Evolutionary conservation across 306 rosid genomes (phyloP).

Genomic region (Cicer yamashitae): DNA sequence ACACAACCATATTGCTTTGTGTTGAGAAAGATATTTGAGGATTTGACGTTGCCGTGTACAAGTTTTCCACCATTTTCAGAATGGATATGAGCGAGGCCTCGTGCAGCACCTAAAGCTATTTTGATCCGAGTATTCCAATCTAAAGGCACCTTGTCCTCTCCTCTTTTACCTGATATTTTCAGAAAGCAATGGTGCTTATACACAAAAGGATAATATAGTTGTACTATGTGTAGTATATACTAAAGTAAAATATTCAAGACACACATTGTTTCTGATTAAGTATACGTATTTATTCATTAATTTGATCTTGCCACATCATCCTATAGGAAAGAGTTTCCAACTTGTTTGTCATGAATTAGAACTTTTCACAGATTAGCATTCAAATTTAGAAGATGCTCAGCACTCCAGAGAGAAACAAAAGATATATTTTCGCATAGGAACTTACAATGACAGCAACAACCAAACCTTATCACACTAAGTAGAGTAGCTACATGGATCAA

Average conservation of each 20-base stretch:
- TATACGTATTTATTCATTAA: background rate
- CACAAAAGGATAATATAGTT: background rate
- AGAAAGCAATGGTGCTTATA: background rate
- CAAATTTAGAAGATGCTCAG: background rate
- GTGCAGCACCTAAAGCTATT: slow-evolving; percentile 84
- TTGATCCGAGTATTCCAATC: slow-evolving; percentile 80
- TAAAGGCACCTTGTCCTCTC: slow-evolving; percentile 71
- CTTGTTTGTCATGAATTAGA: background rate
- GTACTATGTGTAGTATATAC: background rate
- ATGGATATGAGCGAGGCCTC: slow-evolving; percentile 80
- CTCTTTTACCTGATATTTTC: slow-evolving; percentile 72
- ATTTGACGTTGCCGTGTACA: slow-evolving; percentile 81
- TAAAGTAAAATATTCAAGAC: background rate
- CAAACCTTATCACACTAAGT: too few relatives aligned
- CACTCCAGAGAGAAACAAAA: background rate
- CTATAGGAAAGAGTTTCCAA: background rate
- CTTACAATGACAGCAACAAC: too few relatives aligned
- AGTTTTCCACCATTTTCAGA: slow-evolving; percentile 75
- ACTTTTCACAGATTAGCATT: background rate
- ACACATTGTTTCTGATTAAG: background rate
- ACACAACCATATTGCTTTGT: slow-evolving; percentile 66
- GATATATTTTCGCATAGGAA: background rate
- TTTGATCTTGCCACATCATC: background rate
- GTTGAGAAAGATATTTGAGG: slow-evolving; percentile 81
- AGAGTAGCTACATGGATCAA: too few relatives aligned